Percentiles rank a stretch among this genome's conserved stretches.
phyloP scores from a whole-genome alignment of 2,329 filamentous ascomycete species.

The Penicillium palitans region DNA sequence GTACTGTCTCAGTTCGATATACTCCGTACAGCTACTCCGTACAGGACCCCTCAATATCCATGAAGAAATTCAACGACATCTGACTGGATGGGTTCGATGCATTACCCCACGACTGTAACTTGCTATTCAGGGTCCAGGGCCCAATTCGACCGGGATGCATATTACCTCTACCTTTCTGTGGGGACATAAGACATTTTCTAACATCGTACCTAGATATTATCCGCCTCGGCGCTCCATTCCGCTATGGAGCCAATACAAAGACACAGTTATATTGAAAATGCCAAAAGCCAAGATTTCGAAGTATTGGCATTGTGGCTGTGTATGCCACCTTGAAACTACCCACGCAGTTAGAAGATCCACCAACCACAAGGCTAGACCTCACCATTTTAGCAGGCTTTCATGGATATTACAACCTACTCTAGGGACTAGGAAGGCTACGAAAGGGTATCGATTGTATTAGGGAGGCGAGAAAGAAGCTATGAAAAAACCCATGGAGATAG shows the following conservation, averaged over 20 bases:
- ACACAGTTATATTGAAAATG: not conserved
- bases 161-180: not conserved
- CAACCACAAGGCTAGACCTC: not conserved
- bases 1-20: not conserved
- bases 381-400: not conserved
- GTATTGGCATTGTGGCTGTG: constrained; percentile 10
- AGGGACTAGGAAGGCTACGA: not conserved
- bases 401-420: not conserved
- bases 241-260: not conserved
- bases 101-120: not conserved
- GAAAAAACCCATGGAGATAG: not conserved
- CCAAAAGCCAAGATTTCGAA: constrained; percentile 3
- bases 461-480: not conserved
- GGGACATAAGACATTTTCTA: constrained; percentile 11
- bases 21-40: not conserved
- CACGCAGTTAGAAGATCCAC: constrained; percentile 4
- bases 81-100: constrained; percentile 1
- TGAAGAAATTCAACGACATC: not conserved
- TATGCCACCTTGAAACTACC: not conserved
- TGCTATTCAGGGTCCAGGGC: not conserved
- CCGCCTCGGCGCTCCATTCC: constrained; percentile 1
- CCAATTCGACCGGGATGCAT: not conserved
- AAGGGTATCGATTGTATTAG: not conserved
- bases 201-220: not conserved
- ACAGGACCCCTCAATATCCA: not conserved